Base-by-base conservation (phyloP, 345 rosid species). In the Hibiscus syriacus region DNA sequence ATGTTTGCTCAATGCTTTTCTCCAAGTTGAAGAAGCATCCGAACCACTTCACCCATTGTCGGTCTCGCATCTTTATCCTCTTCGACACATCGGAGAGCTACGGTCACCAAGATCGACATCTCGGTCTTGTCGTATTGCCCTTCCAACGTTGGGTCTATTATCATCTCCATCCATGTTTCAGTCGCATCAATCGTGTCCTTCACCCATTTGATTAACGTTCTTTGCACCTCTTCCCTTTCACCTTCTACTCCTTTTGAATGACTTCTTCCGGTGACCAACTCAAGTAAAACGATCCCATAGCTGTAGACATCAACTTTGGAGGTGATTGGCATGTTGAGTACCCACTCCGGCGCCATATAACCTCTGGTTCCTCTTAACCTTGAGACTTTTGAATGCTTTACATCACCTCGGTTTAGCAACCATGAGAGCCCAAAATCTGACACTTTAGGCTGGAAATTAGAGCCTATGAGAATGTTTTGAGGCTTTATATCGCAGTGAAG, bases 241-340 rank as follows among this genome's bases (percentile, higher is more conserved):
- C 27, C 45, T 6, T 19, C 45, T 1, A 59, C 2, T 19, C 20
- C 36, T 56, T 25, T 17, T 0, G 61, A 6, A 0, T 54, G 80
- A 6, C 38, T 59, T n/a, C 57, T 34, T 14, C 78, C 74, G 0
- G 78, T 73, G n/a, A 81, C 55, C 62, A 82, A 61, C 68, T 79
- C 80, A 61, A 82, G 27, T 17, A 82, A 25, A 10, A 82, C 85
- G 6, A 79, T 66, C 6, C 83, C 85, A 27, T 72, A 82, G 63
- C 83, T 79, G 2, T 82, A 82, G 8, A 82, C 80, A 57, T 82
- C 86, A 0, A 74, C 86, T 65, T 79, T 82, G 39, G 78, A 72
- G 16, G 86, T 79, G 66, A 79, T 72, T 4, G 76, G 70, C 19
- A 23, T 19, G 34, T 72, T 71, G 14, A 52, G 55, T 0, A 70